Evolutionary conservation across 208 protist genomes (phyloP).

Genomic region (Trypanosoma brucei): DNA sequence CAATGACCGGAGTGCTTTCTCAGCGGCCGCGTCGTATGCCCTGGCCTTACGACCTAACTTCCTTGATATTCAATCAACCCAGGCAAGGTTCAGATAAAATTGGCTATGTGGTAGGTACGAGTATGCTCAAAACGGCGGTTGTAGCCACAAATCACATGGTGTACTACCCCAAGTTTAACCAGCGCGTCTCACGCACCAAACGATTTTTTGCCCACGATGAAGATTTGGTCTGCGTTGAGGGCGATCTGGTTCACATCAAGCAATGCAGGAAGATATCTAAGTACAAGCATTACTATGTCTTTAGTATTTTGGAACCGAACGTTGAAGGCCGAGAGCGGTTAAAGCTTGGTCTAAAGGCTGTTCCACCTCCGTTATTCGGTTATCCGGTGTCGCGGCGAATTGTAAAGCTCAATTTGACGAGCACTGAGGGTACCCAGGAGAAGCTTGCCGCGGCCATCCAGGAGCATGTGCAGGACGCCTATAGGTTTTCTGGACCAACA

Average conservation of each 20-base stretch:
- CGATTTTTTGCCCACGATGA: conserved; percentile 92
- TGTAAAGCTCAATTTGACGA: conserved; percentile 90
- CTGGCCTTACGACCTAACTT: conserved; percentile 90
- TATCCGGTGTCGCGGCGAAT: conserved; percentile 87
- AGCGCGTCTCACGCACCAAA: conserved; percentile 86
- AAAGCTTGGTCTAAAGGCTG: conserved; percentile 85
- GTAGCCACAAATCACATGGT: conserved; percentile 90
- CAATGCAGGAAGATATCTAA: conserved; percentile 90
- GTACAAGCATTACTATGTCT: conserved; percentile 93
- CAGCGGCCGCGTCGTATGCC: conserved; percentile 90
- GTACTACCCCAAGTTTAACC: conserved; percentile 93
- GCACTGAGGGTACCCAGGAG: conserved; percentile 78
- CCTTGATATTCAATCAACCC: conserved; percentile 90
- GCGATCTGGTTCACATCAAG: conserved; percentile 91
- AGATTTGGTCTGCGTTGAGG: conserved; percentile 90
- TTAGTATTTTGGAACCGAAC: conserved; percentile 90
- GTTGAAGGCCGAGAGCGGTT: conserved; percentile 88
- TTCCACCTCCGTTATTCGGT: conserved; percentile 86
- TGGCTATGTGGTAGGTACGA: conserved; percentile 89
- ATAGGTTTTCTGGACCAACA: conserved; percentile 82
- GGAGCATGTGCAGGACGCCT: conserved; percentile 90
- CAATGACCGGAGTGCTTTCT: conserved; percentile 79
- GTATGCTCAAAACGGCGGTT: conserved; percentile 90
- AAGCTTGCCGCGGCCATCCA: conserved; percentile 90
- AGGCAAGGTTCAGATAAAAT: conserved; percentile 90